A percentile compares a stretch with the other conserved stretches of the same genome.
Evolutionary conservation across 2,329 filamentous ascomycete genomes (phyloP).

Genomic region (Colletotrichum sp.): DNA sequence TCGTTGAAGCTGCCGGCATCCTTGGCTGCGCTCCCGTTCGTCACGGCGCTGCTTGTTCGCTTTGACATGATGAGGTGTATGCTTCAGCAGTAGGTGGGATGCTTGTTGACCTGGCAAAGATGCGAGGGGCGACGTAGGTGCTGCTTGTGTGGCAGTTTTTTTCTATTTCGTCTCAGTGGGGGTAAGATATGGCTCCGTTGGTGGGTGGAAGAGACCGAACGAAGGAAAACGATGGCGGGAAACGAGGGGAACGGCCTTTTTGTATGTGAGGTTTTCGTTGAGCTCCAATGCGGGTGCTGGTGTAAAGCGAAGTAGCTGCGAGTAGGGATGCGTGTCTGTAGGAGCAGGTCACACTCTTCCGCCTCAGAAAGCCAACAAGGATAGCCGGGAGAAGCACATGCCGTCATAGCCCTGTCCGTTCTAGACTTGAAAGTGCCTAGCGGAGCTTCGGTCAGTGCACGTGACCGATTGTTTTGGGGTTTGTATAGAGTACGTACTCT

Average conservation of each 20-base stretch:
- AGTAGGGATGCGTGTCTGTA: not conserved
- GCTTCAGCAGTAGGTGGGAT: not conserved
- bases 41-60: constrained; percentile 55
- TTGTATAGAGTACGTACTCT: not conserved
- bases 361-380: constrained; percentile 15
- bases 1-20: constrained; percentile 28
- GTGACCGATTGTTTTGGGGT: not conserved
- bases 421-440: constrained; percentile 11
- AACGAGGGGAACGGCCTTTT: constrained; percentile 1
- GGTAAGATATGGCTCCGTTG: not conserved
- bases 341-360: not conserved
- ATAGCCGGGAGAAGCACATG: constrained; percentile 16
- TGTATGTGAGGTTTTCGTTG: not conserved
- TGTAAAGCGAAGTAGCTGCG: not conserved
- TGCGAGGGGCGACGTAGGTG: not conserved
- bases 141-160: not conserved
- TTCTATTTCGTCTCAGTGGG: not conserved
- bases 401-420: constrained; percentile 19
- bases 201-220: not conserved
- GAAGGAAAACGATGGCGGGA: not conserved
- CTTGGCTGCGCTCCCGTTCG: constrained; percentile 49
- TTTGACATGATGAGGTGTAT: constrained; percentile 60
- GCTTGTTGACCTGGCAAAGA: not conserved
- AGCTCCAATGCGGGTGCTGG: not conserved
- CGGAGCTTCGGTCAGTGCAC: not conserved